Base-by-base conservation (phyloP, 1,139 yeast genomes). In the Arxiozyma heterogenica region DNA sequence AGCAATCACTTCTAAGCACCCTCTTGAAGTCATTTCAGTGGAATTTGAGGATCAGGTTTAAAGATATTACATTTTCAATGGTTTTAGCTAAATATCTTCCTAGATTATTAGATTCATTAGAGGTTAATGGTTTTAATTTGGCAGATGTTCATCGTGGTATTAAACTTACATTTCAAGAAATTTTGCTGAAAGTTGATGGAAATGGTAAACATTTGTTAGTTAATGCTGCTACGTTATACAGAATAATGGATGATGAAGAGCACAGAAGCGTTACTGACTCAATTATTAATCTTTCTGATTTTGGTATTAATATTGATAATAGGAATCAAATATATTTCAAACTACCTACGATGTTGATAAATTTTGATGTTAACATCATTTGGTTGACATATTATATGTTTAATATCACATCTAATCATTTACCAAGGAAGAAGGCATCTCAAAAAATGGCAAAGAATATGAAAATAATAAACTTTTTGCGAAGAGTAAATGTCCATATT, bases 341-440 rank as follows among this genome's bases (percentile, higher is more conserved):
- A 25, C 34, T 64, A 20, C 67, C 67, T 0, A 46, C 47, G 6
- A 51, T 63, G 12, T 56, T 57, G 21, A 41, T 62, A 2, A 61
- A 58, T 38, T 53, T 68, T 21, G 70, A 66, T 55, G 61, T 64
- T 4, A 62, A 62, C 50, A 27, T 64, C 1, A 54, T 68, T 18
- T 68, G 72, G 72, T 51, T 67, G 20, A 38, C 49, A 5, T 64
- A 61, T 51, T 65, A 55, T 27, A 30, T 53, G 23, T 50, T 47
- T 27, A 51, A 47, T 45, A 50, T 57, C 11, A 41, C 23, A 4
- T 27, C 21, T 3, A 43, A 41, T 21, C 51, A 49, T 41, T 18
- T 44, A 20, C 51, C 47, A 9, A 20, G 45, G 38, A 38, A 23
- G 11, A 48, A 38, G 4, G n/a, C 7, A 15, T 18, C 51, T 15